Conservation (phyloP, 495 filamentous ascomycete species). For the Elasticomyces elasticus region DNA sequence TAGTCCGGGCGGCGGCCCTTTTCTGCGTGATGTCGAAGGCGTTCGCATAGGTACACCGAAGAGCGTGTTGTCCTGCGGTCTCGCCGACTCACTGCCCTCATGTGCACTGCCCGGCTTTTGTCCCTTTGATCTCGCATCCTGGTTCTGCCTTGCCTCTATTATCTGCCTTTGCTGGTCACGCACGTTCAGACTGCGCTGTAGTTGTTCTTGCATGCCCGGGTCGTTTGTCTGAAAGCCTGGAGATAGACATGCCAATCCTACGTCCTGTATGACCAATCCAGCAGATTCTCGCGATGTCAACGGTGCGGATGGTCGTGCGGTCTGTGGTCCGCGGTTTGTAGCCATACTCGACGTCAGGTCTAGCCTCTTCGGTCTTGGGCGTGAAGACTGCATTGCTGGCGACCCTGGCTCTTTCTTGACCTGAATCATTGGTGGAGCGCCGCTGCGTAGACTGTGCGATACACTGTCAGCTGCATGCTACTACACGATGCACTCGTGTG, state of each 20-base stretch:
- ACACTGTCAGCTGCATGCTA: not conserved
- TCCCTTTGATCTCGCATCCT: slow-evolving; percentile 37
- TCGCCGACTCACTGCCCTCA: slow-evolving; percentile 42
- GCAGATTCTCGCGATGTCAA: slow-evolving; percentile 66
- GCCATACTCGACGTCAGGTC: slow-evolving; percentile 60
- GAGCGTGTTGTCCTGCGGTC: slow-evolving; percentile 39
- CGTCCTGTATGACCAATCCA: slow-evolving; percentile 74
- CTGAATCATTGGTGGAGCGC: slow-evolving; percentile 62
- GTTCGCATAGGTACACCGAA: slow-evolving; percentile 49
- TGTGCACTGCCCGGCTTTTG: slow-evolving; percentile 64
- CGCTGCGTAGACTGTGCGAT: slow-evolving; percentile 28
- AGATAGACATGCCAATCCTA: slow-evolving; percentile 87
- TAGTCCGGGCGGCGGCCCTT: slow-evolving; percentile 76
- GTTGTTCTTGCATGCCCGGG: slow-evolving; percentile 88
- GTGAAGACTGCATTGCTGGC: slow-evolving; percentile 60
- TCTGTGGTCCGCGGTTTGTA: slow-evolving; percentile 38
- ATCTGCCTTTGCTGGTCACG: slow-evolving; percentile 90
- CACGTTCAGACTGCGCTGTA: slow-evolving; percentile 87
- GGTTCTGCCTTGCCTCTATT: slow-evolving; percentile 77
- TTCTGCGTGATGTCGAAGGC: slow-evolving; percentile 52
- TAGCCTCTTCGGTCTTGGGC: slow-evolving; percentile 79
- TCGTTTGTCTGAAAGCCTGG: slow-evolving; percentile 94
- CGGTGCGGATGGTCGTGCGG: slow-evolving; percentile 58
- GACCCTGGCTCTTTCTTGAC: slow-evolving; percentile 93
- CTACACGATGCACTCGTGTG: not conserved